Evolutionary conservation across 2,329 filamentous ascomycete genomes (phyloP), one percentile per base, ranked within the genome.

Genomic region (Neurospora sp.): DNA sequence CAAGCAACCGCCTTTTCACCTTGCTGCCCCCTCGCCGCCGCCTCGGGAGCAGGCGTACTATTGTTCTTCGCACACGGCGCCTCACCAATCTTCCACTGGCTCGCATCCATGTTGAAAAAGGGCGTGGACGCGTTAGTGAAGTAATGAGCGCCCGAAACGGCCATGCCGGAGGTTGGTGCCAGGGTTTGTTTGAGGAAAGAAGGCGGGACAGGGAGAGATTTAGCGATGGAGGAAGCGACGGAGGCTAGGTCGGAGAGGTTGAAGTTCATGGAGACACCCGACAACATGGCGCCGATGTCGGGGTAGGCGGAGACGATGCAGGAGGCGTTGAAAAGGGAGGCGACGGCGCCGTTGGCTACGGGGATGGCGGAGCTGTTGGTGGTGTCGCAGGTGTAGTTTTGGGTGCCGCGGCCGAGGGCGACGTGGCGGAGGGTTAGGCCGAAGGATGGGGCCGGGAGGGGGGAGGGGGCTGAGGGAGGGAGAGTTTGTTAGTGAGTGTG

Each of bases 311-410:
- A 85, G 7, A 91, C 91, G 40, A 95, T 80, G 81, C 95, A 97
- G 75, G 89, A 92, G 71, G 90, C 91, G 81, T 97, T 93, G 89
- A 92, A 97, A 76, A 98, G 91, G 1, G 88, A 90, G 69, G 95
- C 95, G 0, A 93, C 78, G 69, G 95, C 95, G 73, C 95, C 95
- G 67, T 84, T 80, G 19, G 89, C 84, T 10, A 83, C 84, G 15
- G 95, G 94, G 0, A 81, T 81, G 0, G 88, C 86, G 3, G 86
- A 86, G 1, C 86, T 78, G 75, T 91, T 86, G 72, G 81, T 81
- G 69, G 85, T 82, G 71, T 87, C 83, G 84, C 95, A 97, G 68
- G 93, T 96, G 84, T 97, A 98, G 85, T 97, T 97, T 82, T 97
- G 90, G 8, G 92, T 96, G 71, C 95, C 95, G 66, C 93, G 90